Evolutionary conservation across 371 early-diverging fungal species (phyloP), one percentile per base, ranked within the genome.

Genomic region (Lichtheimia corymbifera): DNA sequence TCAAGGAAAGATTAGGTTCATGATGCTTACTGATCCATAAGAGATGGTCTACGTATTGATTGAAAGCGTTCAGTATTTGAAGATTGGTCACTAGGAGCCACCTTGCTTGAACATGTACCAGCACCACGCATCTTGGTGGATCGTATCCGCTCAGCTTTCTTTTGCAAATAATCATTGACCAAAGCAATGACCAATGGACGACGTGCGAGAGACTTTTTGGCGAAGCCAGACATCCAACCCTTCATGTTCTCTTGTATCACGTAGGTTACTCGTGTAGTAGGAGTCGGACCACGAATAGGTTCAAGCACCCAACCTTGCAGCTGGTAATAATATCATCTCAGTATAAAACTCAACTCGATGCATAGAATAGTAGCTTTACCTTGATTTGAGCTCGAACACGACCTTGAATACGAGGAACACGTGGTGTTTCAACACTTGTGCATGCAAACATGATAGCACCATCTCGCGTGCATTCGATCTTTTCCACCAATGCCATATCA

Each of bases 241-340:
- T 73, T 74, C 58, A 65, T 66, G 30, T 52, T 70, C 62, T 78
- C 78, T 56, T 78, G 78, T 27, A 82, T 65, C 1, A 74, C 77
- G 76, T 83, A 89, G 17, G 74, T 82, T 44, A 89, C 79, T 58
- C 81, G 77, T 14, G 88, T 89, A 28, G 82, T 72, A 15, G 80
- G 80, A 3, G 77, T 75, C 2, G 66, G 45, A 11, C 72, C 70
- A 22, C 72, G 72, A 28, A 85, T 50, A 12, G 87, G 87, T 56
- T 87, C 78, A 45, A 88, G 63, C 49, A 87, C 81, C 88, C 88
- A 90, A 17, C 90, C 90, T 70, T 72, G 75, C 13, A 76, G 53
- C 76, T 75, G 44, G 11, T 43, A 22, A 2, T 28, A 35, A 35
- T 9, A 11, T 35, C 35, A 35, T 35, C 11, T 35, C 35, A 35